Conservation (phyloP, 257 asterid species). For the Marsdenia floribunda region DNA sequence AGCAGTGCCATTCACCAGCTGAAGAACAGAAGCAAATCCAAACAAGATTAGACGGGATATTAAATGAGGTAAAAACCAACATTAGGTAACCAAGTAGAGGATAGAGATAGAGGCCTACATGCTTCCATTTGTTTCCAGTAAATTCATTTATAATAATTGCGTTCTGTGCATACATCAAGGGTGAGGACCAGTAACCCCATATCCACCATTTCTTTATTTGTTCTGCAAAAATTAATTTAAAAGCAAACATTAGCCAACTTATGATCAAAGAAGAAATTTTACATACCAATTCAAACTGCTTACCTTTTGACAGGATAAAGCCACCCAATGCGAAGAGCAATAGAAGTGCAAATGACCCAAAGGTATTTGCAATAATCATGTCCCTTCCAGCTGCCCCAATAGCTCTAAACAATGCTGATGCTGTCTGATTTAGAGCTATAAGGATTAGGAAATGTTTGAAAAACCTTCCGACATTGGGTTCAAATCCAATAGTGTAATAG, state of each 20-base stretch:
- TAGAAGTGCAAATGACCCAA: constrained; percentile 50
- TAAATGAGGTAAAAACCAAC: neutral
- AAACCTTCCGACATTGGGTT: constrained; percentile 57
- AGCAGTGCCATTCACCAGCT: constrained; percentile 26
- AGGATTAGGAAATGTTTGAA: constrained; percentile 54
- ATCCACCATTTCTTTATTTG: constrained; percentile 67
- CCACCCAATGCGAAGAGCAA: constrained; percentile 59
- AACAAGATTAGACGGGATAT: neutral
- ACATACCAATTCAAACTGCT: neutral
- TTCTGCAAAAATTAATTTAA: constrained; percentile 21
- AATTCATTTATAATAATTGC: constrained; percentile 63
- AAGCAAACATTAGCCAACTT: neutral
- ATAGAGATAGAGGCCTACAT: constrained; percentile 26
- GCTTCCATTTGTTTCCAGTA: constrained; percentile 53
- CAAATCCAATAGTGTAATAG: constrained; percentile 64
- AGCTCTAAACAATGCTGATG: constrained; percentile 53
- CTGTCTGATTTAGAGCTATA: constrained; percentile 37
- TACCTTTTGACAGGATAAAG: constrained; percentile 62
- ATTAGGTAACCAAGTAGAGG: neutral
- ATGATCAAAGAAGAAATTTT: no score
- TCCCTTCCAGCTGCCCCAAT: constrained; percentile 22
- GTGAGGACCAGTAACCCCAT: constrained; percentile 68
- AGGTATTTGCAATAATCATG: constrained; percentile 61
- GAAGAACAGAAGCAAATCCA: neutral
- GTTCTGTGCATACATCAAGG: constrained; percentile 25